A percentile compares a stretch with the other conserved stretches of the same genome.
Conservation (phyloP, 768 basidiomycete species). For the Imleria badia region DNA sequence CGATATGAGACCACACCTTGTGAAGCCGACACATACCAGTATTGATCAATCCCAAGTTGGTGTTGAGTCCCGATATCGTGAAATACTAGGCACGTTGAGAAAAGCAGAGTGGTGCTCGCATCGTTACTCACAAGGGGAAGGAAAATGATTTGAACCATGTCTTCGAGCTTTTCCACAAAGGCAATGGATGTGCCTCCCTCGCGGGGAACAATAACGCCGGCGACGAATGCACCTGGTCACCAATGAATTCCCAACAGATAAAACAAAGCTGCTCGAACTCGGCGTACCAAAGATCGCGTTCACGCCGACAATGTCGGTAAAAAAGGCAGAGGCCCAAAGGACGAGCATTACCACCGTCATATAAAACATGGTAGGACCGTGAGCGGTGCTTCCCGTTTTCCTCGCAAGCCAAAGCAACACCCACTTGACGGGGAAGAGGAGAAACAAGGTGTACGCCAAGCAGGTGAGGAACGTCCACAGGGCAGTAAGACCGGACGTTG, state of each 20-base stretch:
- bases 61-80: conserved; percentile 89
- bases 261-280: neutral
- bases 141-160: conserved; percentile 89
- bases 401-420: conserved; percentile 70
- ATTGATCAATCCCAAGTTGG: conserved; percentile 82
- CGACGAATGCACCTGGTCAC: conserved; percentile 71
- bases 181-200: conserved; percentile 83
- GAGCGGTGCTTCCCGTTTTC: conserved; percentile 75
- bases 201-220: conserved; percentile 80
- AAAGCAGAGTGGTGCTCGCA: neutral
- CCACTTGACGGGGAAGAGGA: conserved; percentile 66
- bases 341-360: conserved; percentile 84
- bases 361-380: conserved; percentile 82
- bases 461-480: conserved; percentile 82
- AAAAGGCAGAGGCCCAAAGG: conserved; percentile 85
- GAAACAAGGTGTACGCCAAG: conserved; percentile 75
- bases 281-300: conserved; percentile 82
- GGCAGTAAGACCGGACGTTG: conserved; percentile 77
- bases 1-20: neutral
- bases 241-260: neutral
- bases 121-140: conserved; percentile 68
- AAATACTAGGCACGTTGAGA: conserved; percentile 66
- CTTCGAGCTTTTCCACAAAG: conserved; percentile 91
- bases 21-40: conserved; percentile 44
- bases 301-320: conserved; percentile 94